Base-by-base conservation (phyloP, 2,329 filamentous ascomycete species). In the Lecanicillium sp. region DNA sequence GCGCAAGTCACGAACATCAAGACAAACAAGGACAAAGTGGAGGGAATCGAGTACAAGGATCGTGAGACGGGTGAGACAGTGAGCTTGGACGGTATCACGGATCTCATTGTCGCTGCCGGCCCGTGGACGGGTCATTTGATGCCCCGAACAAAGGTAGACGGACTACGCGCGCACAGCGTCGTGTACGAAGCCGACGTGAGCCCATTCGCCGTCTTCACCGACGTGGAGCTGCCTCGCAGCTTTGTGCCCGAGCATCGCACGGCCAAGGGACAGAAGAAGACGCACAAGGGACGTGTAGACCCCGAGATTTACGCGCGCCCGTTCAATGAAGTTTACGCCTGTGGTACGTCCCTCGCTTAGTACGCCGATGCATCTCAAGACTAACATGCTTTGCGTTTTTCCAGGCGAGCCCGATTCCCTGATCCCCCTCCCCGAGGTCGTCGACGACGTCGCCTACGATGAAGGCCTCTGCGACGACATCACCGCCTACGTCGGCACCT, bases 231-330 rank as follows among this genome's bases (percentile, higher is more conserved):
- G 2, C 87, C 89, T 0, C 62, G 68, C 12, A 77, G 79, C 51
- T 89, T 83, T 62, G 66, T 78, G 3, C 74, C 74, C 3, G 70
- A 67, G 55, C 75, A 77, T 56, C 69, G 72, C 44, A 62, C 65
- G 50, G 62, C 58, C 55, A 62, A 66, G 60, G 74, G 70, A 51
- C 71, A 77, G 61, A 72, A 69, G 68, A 69, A 74, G 59, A 68
- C 67, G 58, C 78, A 77, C 66, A 73, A 74, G 50, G 76, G 81
- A 23, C 77, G 77, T 15, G 88, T 89, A 11, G 83, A 88, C 21
- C 93, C 93, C 0, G 93, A 98, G 65, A 93, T 97, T 53, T 98
- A 98, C 63, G 87, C 93, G 1, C 78, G 93, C 4, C 90, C 90
- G 0, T 86, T 89, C 62, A 79, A 86, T 48, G 90, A 95, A 62